Evolutionary conservation across 139 green algal genomes (phyloP).

Genomic region (Eudorina sp.): DNA sequence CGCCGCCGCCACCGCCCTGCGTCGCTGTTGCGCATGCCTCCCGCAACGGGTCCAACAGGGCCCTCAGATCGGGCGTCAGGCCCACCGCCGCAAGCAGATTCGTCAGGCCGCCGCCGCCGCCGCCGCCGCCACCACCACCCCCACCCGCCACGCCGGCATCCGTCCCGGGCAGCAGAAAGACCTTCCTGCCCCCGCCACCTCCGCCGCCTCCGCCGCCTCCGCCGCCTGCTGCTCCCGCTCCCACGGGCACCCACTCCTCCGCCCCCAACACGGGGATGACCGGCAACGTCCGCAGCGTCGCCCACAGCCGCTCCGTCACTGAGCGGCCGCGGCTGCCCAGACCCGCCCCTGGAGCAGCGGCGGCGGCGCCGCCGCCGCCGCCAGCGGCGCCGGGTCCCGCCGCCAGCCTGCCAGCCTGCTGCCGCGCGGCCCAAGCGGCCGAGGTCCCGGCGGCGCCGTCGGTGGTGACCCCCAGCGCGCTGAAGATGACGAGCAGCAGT

Average conservation of each 20-base stretch:
- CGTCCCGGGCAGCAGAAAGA: neutral
- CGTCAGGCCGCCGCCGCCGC: neutral
- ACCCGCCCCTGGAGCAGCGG: neutral
- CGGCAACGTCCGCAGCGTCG: neutral
- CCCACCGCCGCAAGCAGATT: neutral
- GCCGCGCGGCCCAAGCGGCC: no score
- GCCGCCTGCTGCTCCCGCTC: no score
- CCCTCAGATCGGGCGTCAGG: neutral
- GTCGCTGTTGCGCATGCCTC: no score
- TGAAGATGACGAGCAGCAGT: slow-evolving; percentile 26
- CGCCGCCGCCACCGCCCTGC: no score
- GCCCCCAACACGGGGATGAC: neutral
- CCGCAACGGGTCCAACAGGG: neutral
- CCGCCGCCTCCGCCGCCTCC: no score
- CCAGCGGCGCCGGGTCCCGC: no score
- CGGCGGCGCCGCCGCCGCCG: neutral
- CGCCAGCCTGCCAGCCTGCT: no score
- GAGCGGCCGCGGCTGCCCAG: neutral
- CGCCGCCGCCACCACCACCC: neutral
- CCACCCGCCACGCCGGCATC: neutral
- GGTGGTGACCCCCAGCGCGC: neutral
- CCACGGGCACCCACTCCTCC: neutral
- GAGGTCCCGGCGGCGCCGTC: no score
- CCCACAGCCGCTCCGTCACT: neutral
- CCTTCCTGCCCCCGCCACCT: neutral